These are phyloP conservation scores for Boletus patriciae DNA, from an alignment of 768 basidiomycete species.

Conservation along the genomic window DNA sequence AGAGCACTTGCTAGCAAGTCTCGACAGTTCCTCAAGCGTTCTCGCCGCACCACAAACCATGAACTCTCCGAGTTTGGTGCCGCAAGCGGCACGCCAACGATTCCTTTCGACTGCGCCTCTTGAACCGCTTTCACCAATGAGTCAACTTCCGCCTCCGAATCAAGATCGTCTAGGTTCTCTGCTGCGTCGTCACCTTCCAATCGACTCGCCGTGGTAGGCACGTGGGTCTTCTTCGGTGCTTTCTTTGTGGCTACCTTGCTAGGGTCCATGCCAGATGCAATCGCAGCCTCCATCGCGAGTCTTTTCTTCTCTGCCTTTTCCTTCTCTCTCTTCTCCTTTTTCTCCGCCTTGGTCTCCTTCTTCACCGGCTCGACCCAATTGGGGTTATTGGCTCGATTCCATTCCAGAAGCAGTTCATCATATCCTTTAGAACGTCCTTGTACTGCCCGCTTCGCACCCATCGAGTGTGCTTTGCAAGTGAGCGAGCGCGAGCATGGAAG, in stretches of 20 bases:
- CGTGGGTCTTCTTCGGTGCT: conserved; percentile 59
- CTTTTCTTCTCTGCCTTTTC: conserved; percentile 85
- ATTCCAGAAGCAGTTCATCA: conserved; percentile 87
- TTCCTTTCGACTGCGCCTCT: conserved; percentile 53
- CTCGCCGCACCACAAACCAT: conserved; percentile 80
- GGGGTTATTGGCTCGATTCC: conserved; percentile 85
- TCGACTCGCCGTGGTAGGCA: conserved; percentile 50
- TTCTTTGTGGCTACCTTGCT: conserved; percentile 54
- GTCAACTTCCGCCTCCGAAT: conserved; percentile 85
- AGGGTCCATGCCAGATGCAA: conserved; percentile 54
- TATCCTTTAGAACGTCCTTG: conserved; percentile 80
- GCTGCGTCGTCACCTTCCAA: conserved; percentile 59
- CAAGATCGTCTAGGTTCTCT: conserved; percentile 76
- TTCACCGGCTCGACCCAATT: conserved; percentile 88
- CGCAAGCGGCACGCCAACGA: conserved; percentile 66
- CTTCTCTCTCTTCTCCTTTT: conserved; percentile 78
- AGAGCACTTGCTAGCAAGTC: conserved; percentile 59
- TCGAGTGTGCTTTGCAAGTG: conserved; percentile 97
- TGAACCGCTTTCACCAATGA: conserved; percentile 64
- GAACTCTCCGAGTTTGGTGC: conserved; percentile 70
- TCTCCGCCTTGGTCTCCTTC: conserved; percentile 81
- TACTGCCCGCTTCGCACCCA: conserved; percentile 94
- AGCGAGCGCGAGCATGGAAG: conserved; percentile 92
- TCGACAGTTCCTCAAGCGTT: conserved; percentile 57
- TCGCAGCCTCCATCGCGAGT: conserved; percentile 66